These are phyloP conservation scores for Pezizomycotina sp. DNA, from an alignment of 2,329 filamentous ascomycete genomes.

Conservation along the genomic window DNA sequence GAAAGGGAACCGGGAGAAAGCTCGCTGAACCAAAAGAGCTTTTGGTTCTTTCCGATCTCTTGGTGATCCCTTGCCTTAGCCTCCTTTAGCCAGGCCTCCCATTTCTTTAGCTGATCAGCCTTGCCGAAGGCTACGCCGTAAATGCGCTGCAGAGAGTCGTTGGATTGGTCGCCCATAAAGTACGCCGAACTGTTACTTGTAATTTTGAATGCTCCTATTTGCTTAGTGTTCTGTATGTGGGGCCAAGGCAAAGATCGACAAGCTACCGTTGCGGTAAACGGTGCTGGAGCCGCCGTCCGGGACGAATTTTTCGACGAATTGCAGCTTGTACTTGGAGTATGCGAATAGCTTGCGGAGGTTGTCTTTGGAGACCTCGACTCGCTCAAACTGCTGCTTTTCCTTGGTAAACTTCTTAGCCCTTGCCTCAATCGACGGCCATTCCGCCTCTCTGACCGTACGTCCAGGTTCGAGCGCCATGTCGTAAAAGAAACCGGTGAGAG, in stretches of 20 bases:
- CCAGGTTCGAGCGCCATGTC: constrained; percentile 50
- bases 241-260: constrained; percentile 97
- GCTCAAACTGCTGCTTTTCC: constrained; percentile 90
- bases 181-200: constrained; percentile 62
- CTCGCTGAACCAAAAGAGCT: constrained; percentile 94
- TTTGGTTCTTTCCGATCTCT: constrained; percentile 85
- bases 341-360: constrained; percentile 90
- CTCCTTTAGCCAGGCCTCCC: constrained; percentile 90
- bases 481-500: constrained; percentile 89
- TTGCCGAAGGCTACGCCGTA: constrained; percentile 94
- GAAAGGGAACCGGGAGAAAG: constrained; percentile 84
- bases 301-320: constrained; percentile 90
- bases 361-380: constrained; percentile 74
- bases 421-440: constrained; percentile 72
- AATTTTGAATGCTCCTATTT: constrained; percentile 87
- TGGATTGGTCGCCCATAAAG: constrained; percentile 83
- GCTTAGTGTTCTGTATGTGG: constrained; percentile 81
- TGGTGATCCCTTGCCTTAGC: constrained; percentile 95
- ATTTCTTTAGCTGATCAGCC: constrained; percentile 84
- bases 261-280: constrained; percentile 80
- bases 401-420: constrained; percentile 75
- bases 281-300: constrained; percentile 78
- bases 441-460: constrained; percentile 46
- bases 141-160: constrained; percentile 90
- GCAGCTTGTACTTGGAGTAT: constrained; percentile 96